Evolutionary conservation across 192 early-diverging fungal genomes (phyloP).

Genomic region (Jimgerdemannia lactiflua): DNA sequence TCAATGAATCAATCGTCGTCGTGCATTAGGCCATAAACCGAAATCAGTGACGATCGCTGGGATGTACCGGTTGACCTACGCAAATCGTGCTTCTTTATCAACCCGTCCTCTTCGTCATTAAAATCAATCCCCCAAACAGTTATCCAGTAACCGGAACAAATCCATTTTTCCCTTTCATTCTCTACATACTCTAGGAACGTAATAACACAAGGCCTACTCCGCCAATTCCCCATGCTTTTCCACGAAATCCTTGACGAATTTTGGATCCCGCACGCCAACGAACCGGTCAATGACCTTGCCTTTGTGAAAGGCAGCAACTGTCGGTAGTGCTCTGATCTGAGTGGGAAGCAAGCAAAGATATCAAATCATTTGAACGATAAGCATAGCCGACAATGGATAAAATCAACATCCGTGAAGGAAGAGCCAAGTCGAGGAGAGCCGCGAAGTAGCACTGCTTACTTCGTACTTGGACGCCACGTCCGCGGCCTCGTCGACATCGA

Average conservation of each 20-base stretch:
- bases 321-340: constrained; percentile 69
- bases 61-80: too few species aligned
- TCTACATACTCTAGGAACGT: too few species aligned
- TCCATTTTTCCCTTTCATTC: too few species aligned
- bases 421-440: not conserved
- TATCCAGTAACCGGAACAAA: too few species aligned
- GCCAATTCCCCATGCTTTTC: constrained; percentile 9
- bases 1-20: too few species aligned
- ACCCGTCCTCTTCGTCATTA: too few species aligned
- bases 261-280: constrained; percentile 53
- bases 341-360: not conserved
- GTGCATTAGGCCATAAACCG: too few species aligned
- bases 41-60: too few species aligned
- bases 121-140: too few species aligned
- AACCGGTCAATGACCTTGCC: constrained; percentile 62
- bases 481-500: constrained; percentile 72
- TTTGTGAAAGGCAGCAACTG: constrained; percentile 68
- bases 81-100: too few species aligned
- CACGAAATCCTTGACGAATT: constrained; percentile 57
- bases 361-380: not conserved
- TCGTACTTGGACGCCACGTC: constrained; percentile 59
- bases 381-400: not conserved
- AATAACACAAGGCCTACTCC: not conserved
- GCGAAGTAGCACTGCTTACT: constrained; percentile 28
- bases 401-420: not conserved